Conservation (phyloP, 768 basidiomycete genomes). For the Russula earlei region DNA sequence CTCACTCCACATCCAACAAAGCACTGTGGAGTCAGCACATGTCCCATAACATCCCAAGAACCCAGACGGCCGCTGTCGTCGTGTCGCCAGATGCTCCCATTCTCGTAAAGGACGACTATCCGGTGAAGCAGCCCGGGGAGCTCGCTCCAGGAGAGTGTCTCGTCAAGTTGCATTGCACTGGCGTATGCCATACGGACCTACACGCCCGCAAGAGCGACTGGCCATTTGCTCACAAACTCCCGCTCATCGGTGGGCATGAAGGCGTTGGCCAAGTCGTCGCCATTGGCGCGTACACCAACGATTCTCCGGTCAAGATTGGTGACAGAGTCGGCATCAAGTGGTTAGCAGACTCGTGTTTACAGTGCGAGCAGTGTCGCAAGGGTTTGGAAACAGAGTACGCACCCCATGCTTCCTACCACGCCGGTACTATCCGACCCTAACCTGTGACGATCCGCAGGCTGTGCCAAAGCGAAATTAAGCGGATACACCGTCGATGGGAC, state of each 20-base stretch:
- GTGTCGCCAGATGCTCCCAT: slow-evolving; percentile 25
- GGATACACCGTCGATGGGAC: slow-evolving; percentile 76
- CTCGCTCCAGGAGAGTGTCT: slow-evolving; percentile 66
- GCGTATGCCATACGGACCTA: slow-evolving; percentile 83
- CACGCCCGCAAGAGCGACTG: slow-evolving; percentile 72
- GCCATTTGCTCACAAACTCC: slow-evolving; percentile 58
- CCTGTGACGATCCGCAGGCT: slow-evolving; percentile 34
- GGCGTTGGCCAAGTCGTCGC: slow-evolving; percentile 78
- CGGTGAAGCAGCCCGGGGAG: slow-evolving; percentile 45
- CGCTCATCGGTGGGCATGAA: slow-evolving; percentile 70
- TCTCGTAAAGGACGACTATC: slow-evolving; percentile 35
- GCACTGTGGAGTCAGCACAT: no score
- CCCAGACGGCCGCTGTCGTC: slow-evolving; percentile 35
- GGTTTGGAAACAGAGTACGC: slow-evolving; percentile 69
- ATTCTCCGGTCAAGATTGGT: slow-evolving; percentile 60
- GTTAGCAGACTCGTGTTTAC: slow-evolving; percentile 62
- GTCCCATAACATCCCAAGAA: slow-evolving; percentile 31
- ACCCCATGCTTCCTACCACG: background rate
- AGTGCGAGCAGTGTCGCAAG: slow-evolving; percentile 68
- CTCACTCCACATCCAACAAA: background rate
- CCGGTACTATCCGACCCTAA: background rate
- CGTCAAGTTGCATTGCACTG: slow-evolving; percentile 64
- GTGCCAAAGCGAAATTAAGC: slow-evolving; percentile 45
- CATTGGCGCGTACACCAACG: slow-evolving; percentile 53
- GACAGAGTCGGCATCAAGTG: slow-evolving; percentile 81